Base-by-base conservation (phyloP, 1,284 basidiomycete genomes). In the Kalmanozyma brasiliensis region DNA sequence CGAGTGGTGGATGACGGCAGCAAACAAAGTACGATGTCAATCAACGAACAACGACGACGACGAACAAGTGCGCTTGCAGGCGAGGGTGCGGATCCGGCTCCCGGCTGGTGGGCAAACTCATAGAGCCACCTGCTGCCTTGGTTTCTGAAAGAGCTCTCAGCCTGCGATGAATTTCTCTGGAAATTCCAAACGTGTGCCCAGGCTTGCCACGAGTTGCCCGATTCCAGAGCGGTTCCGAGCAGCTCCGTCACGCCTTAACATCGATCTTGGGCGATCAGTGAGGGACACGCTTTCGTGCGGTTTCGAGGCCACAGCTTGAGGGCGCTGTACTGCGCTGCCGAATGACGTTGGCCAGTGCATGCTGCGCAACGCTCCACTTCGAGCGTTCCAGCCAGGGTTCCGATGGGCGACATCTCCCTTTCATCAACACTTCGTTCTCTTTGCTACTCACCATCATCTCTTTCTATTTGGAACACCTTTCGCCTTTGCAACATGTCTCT, bases 291-390 rank as follows among this genome's bases (percentile, higher is more conserved):
- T 52, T 11, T 45, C 61, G 59, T 56, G 59, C 59, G 59, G 47
- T 11, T 7, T 29, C 11, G 42, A 37, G n/a, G n/a, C n/a, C n/a
- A n/a, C n/a, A n/a, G n/a, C n/a, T n/a, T n/a, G n/a, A n/a, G n/a
- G n/a, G 17, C n/a, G 24, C 33, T 40, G 42, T 24, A 11, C 32
- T 14, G 26, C 14, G 23, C 49, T 52, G 61, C 47, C 29, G 19
- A 55, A 65, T 65, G 56, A 65, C 62, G 62, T 59, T 65, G 62
- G 42, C 32, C 47, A 55, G 62, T 65, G 62, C 62, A 57, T 48
- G 40, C 49, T 47, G 23, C 34, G 30, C 23, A 20, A 34, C 37
- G 46, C 59, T 62, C 59, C 52, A 55, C 59, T 42, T 47, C 33
- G n/a, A 8, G 19, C 47, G 20, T 16, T 36, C 30, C 43, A 35